Percentiles rank a stretch among this genome's conserved stretches.
phyloP scores from a whole-genome alignment of 1,284 basidiomycete genomes.

The Thecaphora thlaspeos region DNA sequence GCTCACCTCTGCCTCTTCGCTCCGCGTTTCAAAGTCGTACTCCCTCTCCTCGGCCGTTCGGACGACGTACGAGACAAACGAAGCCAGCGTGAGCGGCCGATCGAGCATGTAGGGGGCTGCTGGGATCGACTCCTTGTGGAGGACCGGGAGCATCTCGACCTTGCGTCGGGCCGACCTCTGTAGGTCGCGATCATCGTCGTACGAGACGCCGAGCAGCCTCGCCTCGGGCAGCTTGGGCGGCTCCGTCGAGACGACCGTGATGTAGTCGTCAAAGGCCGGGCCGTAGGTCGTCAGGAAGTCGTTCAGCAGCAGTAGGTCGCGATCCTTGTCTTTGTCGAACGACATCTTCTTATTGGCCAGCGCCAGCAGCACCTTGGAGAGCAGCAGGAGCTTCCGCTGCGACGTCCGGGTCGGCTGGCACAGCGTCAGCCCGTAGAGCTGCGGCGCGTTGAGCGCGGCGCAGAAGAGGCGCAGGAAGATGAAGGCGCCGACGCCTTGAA shows the following conservation, averaged over 20 bases:
- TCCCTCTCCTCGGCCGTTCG: constrained; percentile 20
- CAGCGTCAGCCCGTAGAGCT: constrained; percentile 43
- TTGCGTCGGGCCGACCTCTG: constrained; percentile 20
- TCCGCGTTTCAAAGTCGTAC: not conserved
- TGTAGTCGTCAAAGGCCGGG: constrained; percentile 47
- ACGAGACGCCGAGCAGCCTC: constrained; percentile 15
- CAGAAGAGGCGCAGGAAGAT: constrained; percentile 50
- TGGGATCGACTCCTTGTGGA: constrained; percentile 46
- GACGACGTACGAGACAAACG: constrained; percentile 36
- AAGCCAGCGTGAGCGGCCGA: constrained; percentile 32
- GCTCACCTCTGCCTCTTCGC: constrained; percentile 2
- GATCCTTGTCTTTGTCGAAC: constrained; percentile 47
- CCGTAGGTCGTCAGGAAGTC: constrained; percentile 38
- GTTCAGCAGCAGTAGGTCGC: constrained; percentile 33
- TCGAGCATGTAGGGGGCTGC: constrained; percentile 39
- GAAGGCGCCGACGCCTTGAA: constrained; percentile 48
- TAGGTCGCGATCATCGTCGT: constrained; percentile 35
- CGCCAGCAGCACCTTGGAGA: constrained; percentile 44
- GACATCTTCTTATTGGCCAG: constrained; percentile 40
- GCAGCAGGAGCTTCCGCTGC: constrained; percentile 27
- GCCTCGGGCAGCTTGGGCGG: constrained; percentile 17
- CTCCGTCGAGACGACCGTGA: constrained; percentile 43
- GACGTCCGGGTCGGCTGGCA: constrained; percentile 19
- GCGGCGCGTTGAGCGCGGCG: constrained; percentile 46
- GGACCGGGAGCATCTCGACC: constrained; percentile 10